Conservation (phyloP, 2,329 filamentous ascomycete species). For the Fusarium sp. region DNA sequence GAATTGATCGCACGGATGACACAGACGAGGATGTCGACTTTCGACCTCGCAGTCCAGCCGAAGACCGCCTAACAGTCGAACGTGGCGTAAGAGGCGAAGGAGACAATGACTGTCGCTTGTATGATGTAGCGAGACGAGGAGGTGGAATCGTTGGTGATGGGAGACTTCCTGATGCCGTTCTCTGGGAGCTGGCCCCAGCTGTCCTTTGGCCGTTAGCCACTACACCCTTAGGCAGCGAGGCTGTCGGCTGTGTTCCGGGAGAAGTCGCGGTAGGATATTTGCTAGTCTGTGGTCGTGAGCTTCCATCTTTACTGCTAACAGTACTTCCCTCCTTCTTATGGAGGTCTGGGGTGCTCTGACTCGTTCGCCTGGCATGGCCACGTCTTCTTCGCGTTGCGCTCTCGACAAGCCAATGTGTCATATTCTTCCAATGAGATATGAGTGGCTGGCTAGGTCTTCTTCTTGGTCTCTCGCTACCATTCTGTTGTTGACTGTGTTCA, state of each 20-base stretch:
- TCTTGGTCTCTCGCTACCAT: constrained; percentile 58
- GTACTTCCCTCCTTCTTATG: constrained; percentile 60
- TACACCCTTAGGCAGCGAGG: constrained; percentile 61
- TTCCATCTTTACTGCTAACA: constrained; percentile 62
- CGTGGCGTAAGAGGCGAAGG: constrained; percentile 90
- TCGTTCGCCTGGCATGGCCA: constrained; percentile 61
- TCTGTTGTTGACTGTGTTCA: constrained; percentile 48
- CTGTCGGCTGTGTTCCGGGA: constrained; percentile 52
- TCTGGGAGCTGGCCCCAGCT: constrained; percentile 30
- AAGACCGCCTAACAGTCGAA: constrained; percentile 84
- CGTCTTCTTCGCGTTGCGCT: constrained; percentile 66
- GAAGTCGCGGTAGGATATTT: constrained; percentile 61
- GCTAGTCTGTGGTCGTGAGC: constrained; percentile 69
- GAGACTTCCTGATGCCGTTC: constrained; percentile 39
- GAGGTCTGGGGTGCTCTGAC: constrained; percentile 70
- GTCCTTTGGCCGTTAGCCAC: constrained; percentile 62
- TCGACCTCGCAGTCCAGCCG: constrained; percentile 83
- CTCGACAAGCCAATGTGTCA: constrained; percentile 72
- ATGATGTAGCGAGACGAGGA: constrained; percentile 52
- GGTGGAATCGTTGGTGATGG: constrained; percentile 48
- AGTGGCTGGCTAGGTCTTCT: constrained; percentile 69
- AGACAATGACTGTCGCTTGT: constrained; percentile 82
- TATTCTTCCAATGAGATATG: constrained; percentile 70
- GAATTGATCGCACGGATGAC: constrained; percentile 91
- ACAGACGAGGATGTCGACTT: constrained; percentile 97